Percentiles rank a stretch among this genome's conserved stretches.
These are phyloP conservation scores for Lasiodiplodia sp. DNA, from an alignment of 2,329 filamentous ascomycete species.

Conservation along the genomic window DNA sequence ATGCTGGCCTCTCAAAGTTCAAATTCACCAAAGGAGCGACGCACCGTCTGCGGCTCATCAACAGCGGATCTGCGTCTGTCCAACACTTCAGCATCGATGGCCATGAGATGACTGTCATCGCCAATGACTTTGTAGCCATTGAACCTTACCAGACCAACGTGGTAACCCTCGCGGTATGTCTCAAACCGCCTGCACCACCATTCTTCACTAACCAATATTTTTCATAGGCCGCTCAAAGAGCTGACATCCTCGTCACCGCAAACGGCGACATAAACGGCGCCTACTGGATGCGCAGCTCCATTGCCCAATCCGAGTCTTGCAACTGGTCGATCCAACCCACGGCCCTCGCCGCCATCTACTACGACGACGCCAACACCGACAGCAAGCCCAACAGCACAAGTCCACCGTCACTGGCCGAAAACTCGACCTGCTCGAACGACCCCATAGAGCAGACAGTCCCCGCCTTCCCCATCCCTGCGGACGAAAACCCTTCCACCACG, in stretches of 20 bases:
- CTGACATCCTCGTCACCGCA: conserved; percentile 48
- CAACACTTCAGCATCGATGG: conserved; percentile 54
- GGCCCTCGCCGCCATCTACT: conserved; percentile 68
- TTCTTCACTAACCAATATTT: neutral
- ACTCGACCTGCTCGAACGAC: conserved; percentile 32
- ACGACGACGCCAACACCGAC: conserved; percentile 63
- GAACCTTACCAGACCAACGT: conserved; percentile 49
- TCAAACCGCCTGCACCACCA: neutral
- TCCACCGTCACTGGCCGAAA: neutral
- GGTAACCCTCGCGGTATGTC: conserved; percentile 43
- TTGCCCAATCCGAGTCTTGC: conserved; percentile 31
- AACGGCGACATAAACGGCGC: conserved; percentile 39
- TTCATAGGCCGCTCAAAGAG: conserved; percentile 48
- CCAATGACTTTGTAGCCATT: conserved; percentile 52
- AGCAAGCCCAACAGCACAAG: conserved; percentile 49
- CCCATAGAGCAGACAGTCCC: neutral
- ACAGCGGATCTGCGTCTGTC: conserved; percentile 49
- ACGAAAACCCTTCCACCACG: neutral
- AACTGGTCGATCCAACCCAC: conserved; percentile 33
- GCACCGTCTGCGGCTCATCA: conserved; percentile 53
- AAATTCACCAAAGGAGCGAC: conserved; percentile 50
- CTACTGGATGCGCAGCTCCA: conserved; percentile 47
- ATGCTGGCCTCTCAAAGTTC: conserved; percentile 41
- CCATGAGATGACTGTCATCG: conserved; percentile 53
- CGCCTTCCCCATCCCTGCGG: conserved; percentile 5